Evolutionary conservation across 179 eudicot species (phyloP).

Genomic region (Dionaea muscipula): DNA sequence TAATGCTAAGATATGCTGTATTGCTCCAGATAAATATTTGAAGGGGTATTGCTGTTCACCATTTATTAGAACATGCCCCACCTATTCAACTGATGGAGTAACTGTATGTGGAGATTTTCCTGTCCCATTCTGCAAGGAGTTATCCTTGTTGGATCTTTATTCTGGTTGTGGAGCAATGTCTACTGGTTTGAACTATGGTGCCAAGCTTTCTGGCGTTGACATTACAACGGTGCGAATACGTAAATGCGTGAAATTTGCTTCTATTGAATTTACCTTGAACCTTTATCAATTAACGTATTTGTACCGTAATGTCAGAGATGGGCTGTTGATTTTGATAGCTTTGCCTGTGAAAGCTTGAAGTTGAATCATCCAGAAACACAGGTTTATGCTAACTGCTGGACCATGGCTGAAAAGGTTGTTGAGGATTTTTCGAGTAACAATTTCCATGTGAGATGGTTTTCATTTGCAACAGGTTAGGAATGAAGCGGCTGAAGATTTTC

Average conservation of each 20-base stretch:
- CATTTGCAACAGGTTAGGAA: slow-evolving; percentile 50
- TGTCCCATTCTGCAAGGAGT: slow-evolving; percentile 22
- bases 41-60: slow-evolving; percentile 23
- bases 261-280: background rate
- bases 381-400: slow-evolving; percentile 27
- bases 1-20: no score
- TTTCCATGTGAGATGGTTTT: background rate
- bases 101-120: background rate
- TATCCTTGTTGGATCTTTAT: slow-evolving; percentile 67
- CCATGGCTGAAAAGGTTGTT: background rate
- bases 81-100: background rate
- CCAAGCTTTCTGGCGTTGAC: slow-evolving; percentile 53
- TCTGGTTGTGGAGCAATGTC: slow-evolving; percentile 99
- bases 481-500: slow-evolving; percentile 74
- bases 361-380: slow-evolving; percentile 79
- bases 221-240: slow-evolving; percentile 57
- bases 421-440: background rate
- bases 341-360: slow-evolving; percentile 82
- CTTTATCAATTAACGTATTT: background rate
- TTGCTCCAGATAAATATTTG: slow-evolving; percentile 12
- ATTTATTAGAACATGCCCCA: slow-evolving; percentile 22
- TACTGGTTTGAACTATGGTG: slow-evolving; percentile 85
- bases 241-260: slow-evolving; percentile 4
- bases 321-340: slow-evolving; percentile 62
- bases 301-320: slow-evolving; percentile 51